Base-by-base conservation (phyloP, 768 basidiomycete genomes). In the Dentipellis fragilis region DNA sequence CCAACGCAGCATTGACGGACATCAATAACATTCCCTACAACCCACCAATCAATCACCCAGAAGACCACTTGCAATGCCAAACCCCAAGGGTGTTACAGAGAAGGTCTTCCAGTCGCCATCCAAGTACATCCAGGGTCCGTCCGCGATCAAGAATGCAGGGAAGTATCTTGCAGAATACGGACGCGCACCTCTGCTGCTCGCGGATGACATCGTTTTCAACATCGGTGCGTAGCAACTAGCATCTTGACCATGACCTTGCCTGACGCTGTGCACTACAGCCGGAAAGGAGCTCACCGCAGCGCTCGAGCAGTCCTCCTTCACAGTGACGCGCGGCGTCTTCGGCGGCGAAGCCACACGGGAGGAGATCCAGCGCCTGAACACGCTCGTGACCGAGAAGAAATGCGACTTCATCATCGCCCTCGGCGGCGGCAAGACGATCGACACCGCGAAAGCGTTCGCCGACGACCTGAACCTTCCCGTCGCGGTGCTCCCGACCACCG, bases 71-170 rank as follows among this genome's bases (percentile, higher is more conserved):
- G 29, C 29, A 6, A 62, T 62, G 61, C 61, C 61, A 10, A 62
- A 62, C 52, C 61, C 57, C 50, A 60, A 62, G 19, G 56, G 61
- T 17, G 58, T 66, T 59, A 65, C 65, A 1, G 67, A 68, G 48
- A 53, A 63, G 23, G 55, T 66, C 56, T 68, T 68, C 59, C 67
- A 68, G 58, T 68, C 67, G 5, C 67, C 67, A 2, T 66, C 64
- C 23, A 68, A 68, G 59, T 68, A 68, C 62, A 68, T 68, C 35
- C 67, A 68, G 55, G 67, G 67, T 11, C 67, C 67, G 1, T 61
- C 64, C 46, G 67, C 67, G 39, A 65, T 68, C 56, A 64, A 66
- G 23, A 66, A 68, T 45, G 67, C 66, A 1, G 61, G 64, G 1
- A 61, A 64, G 45, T 68, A 68, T 52, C 62, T 68, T 23, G 57